Conservation (phyloP, 371 early-diverging fungal species). For the Mucor irregularis region DNA sequence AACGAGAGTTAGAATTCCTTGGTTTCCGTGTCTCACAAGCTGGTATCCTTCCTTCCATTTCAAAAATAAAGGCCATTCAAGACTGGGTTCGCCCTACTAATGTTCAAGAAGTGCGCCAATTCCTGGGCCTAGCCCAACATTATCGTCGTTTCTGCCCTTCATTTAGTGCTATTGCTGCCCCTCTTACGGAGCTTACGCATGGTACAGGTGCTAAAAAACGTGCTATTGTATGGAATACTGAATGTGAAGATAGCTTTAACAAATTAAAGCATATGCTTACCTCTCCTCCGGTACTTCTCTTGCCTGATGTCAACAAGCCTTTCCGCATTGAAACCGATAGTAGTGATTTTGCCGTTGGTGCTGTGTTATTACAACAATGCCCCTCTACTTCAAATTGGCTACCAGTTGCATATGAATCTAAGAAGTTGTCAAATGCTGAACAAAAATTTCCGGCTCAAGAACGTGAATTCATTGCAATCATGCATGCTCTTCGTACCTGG, state of each 20-base stretch:
- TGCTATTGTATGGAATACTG: constrained; percentile 5
- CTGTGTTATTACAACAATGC: constrained; percentile 26
- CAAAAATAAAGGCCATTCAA: constrained; percentile 30
- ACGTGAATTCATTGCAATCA: constrained; percentile 27
- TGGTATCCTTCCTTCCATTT: constrained; percentile 24
- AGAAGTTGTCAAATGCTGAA: constrained; percentile 24
- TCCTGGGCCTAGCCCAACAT: constrained; percentile 24
- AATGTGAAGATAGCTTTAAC: constrained; percentile 14
- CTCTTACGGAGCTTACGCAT: constrained; percentile 35
- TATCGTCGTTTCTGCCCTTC: constrained; percentile 34
- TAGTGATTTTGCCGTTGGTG: constrained; percentile 27
- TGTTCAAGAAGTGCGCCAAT: constrained; percentile 25
- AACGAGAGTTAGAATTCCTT: constrained; percentile 34
- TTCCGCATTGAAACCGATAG: constrained; percentile 39
- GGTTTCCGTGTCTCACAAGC: constrained; percentile 33
- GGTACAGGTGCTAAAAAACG: constrained; percentile 12
- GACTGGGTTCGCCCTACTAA: constrained; percentile 33
- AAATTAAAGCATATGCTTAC: constrained; percentile 7
- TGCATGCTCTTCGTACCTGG: constrained; percentile 20
- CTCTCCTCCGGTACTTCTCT: constrained; percentile 8
- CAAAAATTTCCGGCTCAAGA: constrained; percentile 27
- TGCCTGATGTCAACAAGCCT: constrained; percentile 20
- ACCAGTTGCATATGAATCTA: constrained; percentile 33
- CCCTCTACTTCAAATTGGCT: constrained; percentile 2
- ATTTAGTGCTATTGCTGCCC: constrained; percentile 31